A percentile compares a stretch with the other conserved stretches of the same genome.
Evolutionary conservation across 441 rosid species (phyloP).

Genomic region (Codiaeum variegatum): DNA sequence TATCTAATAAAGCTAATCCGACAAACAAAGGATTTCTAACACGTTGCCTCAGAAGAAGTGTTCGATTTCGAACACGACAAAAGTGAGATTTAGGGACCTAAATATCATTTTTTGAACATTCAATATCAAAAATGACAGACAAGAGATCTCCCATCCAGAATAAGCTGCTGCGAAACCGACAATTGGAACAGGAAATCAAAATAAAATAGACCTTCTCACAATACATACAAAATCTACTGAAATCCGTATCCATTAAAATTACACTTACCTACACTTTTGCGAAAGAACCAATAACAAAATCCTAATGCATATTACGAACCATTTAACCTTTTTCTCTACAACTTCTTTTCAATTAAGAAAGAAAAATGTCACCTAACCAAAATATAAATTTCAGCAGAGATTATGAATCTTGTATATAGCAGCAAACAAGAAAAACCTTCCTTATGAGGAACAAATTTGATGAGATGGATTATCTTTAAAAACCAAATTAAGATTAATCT

Average conservation of each 20-base stretch:
- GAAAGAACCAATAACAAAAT: not conserved
- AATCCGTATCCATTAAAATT: not conserved
- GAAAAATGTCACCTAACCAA: not conserved
- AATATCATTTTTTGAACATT: constrained; percentile 1
- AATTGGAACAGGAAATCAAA: not conserved
- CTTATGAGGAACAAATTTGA: not conserved
- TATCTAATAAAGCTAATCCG: constrained; percentile 11
- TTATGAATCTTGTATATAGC: not conserved
- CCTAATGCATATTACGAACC: not conserved
- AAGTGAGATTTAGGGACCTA: not conserved
- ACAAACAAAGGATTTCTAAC: constrained; percentile 10
- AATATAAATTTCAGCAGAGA: not conserved
- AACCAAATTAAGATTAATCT: constrained; percentile 3
- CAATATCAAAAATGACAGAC: constrained; percentile 13
- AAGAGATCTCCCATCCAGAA: not conserved
- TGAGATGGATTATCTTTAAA: not conserved
- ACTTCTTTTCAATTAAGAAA: not conserved
- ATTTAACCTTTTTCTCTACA: not conserved
- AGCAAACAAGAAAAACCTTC: not conserved
- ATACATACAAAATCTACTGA: not conserved
- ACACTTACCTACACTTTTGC: not conserved
- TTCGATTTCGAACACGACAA: constrained; percentile 12
- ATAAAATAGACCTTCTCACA: not conserved
- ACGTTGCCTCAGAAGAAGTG: not conserved
- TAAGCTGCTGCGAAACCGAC: not conserved